A percentile compares a stretch with the other conserved stretches of the same genome.
Evolutionary conservation across 2,329 filamentous ascomycete species (phyloP).

Genomic region (Esteya vermicola): DNA sequence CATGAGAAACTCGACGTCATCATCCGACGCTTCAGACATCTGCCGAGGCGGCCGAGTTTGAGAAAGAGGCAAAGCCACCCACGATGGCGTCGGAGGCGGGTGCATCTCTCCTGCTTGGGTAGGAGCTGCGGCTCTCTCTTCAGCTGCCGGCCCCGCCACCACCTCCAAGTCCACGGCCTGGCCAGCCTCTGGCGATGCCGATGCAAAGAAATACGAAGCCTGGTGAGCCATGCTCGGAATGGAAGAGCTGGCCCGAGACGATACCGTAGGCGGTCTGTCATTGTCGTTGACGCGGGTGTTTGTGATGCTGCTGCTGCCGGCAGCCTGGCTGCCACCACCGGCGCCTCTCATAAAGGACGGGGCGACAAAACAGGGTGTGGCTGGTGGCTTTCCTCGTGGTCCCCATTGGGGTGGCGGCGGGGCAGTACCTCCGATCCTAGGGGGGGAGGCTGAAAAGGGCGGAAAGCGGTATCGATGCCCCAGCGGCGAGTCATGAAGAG

Average conservation of each 20-base stretch:
- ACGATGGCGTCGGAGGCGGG: no score
- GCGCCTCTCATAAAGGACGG: background rate
- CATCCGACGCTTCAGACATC: no score
- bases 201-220: background rate
- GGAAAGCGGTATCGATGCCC: background rate
- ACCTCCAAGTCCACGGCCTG: no score
- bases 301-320: background rate
- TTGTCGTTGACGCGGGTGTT: no score
- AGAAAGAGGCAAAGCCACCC: no score
- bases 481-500: background rate
- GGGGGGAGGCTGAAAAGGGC: slow-evolving; percentile 3
- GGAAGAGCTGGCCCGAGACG: background rate
- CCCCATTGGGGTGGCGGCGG: slow-evolving; percentile 6
- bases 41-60: no score
- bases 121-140: no score
- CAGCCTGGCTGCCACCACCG: background rate
- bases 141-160: no score
- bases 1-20: no score
- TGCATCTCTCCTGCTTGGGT: no score
- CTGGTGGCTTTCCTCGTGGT: slow-evolving; percentile 4
- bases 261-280: no score
- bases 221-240: background rate
- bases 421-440: background rate
- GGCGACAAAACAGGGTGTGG: slow-evolving; percentile 5
- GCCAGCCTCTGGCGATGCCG: no score